Percentiles rank a stretch among this genome's conserved stretches.
phyloP scores from a whole-genome alignment of 2,329 filamentous ascomycete species.

The Leptographium radiaticola region DNA sequence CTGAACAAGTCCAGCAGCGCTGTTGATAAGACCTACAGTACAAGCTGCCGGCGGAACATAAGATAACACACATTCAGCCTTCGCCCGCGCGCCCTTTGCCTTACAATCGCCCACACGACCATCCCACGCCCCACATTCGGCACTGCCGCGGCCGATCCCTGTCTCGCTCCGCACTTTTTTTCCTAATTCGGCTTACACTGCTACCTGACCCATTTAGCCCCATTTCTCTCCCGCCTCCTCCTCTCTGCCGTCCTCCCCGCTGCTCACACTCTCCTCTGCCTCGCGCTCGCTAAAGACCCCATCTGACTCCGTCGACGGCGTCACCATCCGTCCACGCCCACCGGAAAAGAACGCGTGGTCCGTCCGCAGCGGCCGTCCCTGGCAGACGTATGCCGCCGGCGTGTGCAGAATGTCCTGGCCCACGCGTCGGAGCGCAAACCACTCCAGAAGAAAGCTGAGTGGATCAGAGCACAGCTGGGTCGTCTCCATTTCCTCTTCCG shows the following conservation, averaged over 20 bases:
- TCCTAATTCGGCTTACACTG: too few relatives aligned
- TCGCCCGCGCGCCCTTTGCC: too few relatives aligned
- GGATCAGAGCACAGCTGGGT: constrained; percentile 19
- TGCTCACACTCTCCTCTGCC: neutral
- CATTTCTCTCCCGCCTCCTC: too few relatives aligned
- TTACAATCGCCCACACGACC: too few relatives aligned
- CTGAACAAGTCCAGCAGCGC: too few relatives aligned
- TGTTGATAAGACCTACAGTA: too few relatives aligned
- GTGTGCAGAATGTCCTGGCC: constrained; percentile 44
- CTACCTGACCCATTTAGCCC: too few relatives aligned
- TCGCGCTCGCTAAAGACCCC: neutral
- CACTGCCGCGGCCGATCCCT: too few relatives aligned
- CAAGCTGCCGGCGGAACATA: too few relatives aligned
- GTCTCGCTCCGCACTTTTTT: too few relatives aligned
- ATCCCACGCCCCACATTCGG: too few relatives aligned
- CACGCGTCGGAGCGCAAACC: constrained; percentile 39
- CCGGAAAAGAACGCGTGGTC: constrained; percentile 38
- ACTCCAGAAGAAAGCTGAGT: constrained; percentile 39
- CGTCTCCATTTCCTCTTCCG: neutral
- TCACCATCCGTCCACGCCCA: neutral
- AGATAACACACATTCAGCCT: too few relatives aligned
- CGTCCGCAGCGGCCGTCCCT: constrained; percentile 32
- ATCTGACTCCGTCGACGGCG: neutral
- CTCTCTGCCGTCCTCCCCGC: neutral
- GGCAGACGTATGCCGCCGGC: constrained; percentile 43